Evolutionary conservation across 2,329 filamentous ascomycete species (phyloP), one percentile per base, ranked within the genome.

Genomic region (Monilinia fructigena): DNA sequence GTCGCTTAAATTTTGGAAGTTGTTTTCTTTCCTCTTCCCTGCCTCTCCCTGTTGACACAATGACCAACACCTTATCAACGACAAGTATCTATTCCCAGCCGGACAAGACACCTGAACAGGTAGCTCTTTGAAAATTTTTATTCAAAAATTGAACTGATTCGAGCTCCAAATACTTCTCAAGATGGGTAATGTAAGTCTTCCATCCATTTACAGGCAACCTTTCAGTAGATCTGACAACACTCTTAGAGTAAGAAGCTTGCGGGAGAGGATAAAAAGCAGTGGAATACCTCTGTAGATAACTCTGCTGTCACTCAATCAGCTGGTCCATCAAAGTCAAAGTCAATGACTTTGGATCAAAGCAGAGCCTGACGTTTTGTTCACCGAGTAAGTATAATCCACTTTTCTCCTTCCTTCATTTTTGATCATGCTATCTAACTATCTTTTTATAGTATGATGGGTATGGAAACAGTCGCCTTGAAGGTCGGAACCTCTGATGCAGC

Each of bases 341-440:
- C 58, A 50, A 38, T 14, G 47, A n/a, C 31, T 23, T 50, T 60
- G 31, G 31, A 38, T 50, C 31, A 60, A 42, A 12, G 23, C 50
- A n/a, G 8, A 52, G 20, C 54, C 63, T n/a, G 63, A 60, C 2
- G n/a, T 53, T 4, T 40, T 65, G 20, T 42, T 65, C 11, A 53
- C 31, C 7, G 63, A 65, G 63, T 65, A 16, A 60, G 63, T 65
- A 35, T 2, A 31, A 20, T 2, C 10, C 1, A 1, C 2, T 2
- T 20, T 12, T 2, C 18, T 7, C 2, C 8, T 50, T 14, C 0
- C 1, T 14, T 40, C 31, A 38, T 5, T 20, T 14, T 42, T 48
- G 12, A 20, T 4, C 8, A 18, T n/a, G n/a, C 4, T 4, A 23
- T 53, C 63, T 65, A 54, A 65, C 14, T n/a, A 7, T 45, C 3